Evolutionary conservation across 495 filamentous ascomycete species (phyloP), one percentile per base, ranked within the genome.

Genomic region (Hypoxylon lenormandii): DNA sequence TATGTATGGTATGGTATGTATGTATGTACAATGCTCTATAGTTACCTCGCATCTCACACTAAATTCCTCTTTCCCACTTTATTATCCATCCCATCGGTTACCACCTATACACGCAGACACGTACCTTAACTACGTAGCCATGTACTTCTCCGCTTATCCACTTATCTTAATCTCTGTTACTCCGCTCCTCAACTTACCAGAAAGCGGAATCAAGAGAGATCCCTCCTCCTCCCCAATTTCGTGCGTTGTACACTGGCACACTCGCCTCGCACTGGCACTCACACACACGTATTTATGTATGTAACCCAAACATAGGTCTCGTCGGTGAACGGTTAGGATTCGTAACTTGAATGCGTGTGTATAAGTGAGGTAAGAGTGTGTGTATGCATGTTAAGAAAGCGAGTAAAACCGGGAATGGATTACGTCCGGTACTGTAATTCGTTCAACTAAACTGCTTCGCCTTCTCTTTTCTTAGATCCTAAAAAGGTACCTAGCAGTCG

Each of bases 31-130:
- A 33, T 11, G 30, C 30, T 33, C 30, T 8, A 28, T 1, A 26
- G 50, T 42, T 48, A 38, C 43, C 30, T 33, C 30, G 30, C 43
- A 48, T 43, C 37, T 60, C 40, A 49, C 59, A 21, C 23, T 46
- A 36, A 36, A 36, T 54, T 53, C 45, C 38, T 21, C 28, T 51
- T 33, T 64, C 42, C 60, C 67, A 70, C 55, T 51, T 66, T 57
- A 66, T 70, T 66, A 70, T 70, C 67, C 67, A 70, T 70, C 61
- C 61, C 67, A 70, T 70, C 67, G 61, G 67, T 70, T 70, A 70
- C 67, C 56, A 70, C 60, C 49, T 60, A 63, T 42, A 60, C 64
- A 51, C 51, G 13, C 23, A 48, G n/a, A 47, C 12, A 51, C 51
- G 13, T 51, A 48, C 46, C 22, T 2, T 40, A 23, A 22, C 15